These are phyloP conservation scores for Metschnikowia kofuensis DNA, from an alignment of 805 yeast genomes.

Conservation along the genomic window DNA sequence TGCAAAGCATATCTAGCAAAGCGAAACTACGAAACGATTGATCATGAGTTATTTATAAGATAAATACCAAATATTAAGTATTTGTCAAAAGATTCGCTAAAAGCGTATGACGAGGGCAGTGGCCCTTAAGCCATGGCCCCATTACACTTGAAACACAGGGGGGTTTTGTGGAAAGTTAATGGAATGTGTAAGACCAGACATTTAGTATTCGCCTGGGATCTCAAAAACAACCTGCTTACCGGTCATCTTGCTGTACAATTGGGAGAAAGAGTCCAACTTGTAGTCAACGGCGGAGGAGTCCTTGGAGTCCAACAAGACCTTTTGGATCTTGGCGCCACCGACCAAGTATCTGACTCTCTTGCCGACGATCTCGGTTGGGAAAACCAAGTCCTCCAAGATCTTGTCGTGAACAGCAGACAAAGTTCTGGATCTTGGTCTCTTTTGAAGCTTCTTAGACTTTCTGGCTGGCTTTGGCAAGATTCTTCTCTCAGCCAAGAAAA, in stretches of 20 bases:
- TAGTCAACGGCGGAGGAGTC: conserved; percentile 95
- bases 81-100: conserved; percentile 21
- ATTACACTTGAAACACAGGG: conserved; percentile 21
- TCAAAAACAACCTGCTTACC: conserved; percentile 99
- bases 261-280: conserved; percentile 99
- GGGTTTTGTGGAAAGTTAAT: conserved; percentile 7
- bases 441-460: conserved; percentile 88
- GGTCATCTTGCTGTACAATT: conserved; percentile 96
- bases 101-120: conserved; percentile 17
- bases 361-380: conserved; percentile 99
- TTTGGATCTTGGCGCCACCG: conserved; percentile 98
- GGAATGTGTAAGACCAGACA: conserved; percentile 9
- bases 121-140: conserved; percentile 14
- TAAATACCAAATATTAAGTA: conserved; percentile 21
- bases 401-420: conserved; percentile 98
- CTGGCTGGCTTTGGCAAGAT: conserved; percentile 99
- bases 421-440: conserved; percentile 99
- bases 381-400: conserved; percentile 97
- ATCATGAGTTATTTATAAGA: conserved; percentile 23
- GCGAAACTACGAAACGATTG: conserved; percentile 1
- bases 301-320: conserved; percentile 96
- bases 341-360: conserved; percentile 98
- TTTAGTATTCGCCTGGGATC: conserved; percentile 57
- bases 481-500: conserved; percentile 99
- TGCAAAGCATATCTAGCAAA: background rate